A percentile compares a stretch with the other conserved stretches of the same genome.
phyloP scores from a whole-genome alignment of 75 land plant species.

The Sequoiadendron giganteum region DNA sequence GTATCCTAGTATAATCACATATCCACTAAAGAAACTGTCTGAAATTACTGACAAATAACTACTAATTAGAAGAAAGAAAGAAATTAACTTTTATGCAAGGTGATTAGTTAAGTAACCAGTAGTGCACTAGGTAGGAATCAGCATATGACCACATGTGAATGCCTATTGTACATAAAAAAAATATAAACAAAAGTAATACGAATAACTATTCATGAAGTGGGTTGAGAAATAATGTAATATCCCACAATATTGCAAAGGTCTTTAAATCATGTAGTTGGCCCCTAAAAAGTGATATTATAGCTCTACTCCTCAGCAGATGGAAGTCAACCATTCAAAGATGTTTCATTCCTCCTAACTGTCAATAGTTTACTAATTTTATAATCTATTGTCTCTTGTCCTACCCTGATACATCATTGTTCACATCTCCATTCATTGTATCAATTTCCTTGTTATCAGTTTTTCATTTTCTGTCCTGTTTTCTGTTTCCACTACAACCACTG shows the following conservation, averaged over 20 bases:
- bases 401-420: too few species aligned
- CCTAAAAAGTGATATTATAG: background rate
- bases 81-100: background rate
- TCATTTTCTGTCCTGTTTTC: too few species aligned
- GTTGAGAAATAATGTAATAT: background rate
- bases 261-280: background rate
- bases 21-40: background rate
- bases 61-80: background rate
- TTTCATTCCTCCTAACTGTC: background rate
- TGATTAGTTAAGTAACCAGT: background rate
- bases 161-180: too few species aligned
- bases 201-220: background rate
- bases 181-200: background rate
- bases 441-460: too few species aligned
- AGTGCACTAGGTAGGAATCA: background rate
- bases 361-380: background rate
- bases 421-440: too few species aligned
- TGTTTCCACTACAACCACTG: too few species aligned
- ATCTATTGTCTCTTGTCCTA: background rate
- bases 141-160: background rate
- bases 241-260: background rate
- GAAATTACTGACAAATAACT: background rate
- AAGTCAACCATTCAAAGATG: background rate
- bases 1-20: background rate
- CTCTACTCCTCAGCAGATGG: background rate